phyloP scores from a whole-genome alignment of 129 eudicot genomes.

The Lactuca saligna region DNA sequence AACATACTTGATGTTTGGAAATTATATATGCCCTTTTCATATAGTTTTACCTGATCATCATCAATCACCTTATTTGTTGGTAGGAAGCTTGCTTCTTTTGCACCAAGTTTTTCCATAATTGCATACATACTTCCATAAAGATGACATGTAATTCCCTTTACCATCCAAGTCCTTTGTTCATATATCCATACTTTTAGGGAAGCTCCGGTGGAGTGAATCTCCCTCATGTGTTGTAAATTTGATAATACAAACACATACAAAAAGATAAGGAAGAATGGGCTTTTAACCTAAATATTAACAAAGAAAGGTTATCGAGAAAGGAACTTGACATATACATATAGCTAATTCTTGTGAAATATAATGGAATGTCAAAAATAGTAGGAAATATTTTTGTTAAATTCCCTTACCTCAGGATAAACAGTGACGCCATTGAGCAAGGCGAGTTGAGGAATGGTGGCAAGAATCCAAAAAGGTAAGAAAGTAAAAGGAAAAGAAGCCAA shows the following conservation, averaged over 20 bases:
- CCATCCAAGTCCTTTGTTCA: constrained; percentile 46
- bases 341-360: neutral
- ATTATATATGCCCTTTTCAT: constrained; percentile 43
- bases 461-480: constrained; percentile 33
- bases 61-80: constrained; percentile 52
- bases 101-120: constrained; percentile 36
- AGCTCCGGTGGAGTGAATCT: constrained; percentile 27
- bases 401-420: constrained; percentile 54
- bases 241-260: constrained; percentile 37
- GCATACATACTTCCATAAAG: constrained; percentile 40
- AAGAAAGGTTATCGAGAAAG: neutral
- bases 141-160: constrained; percentile 37
- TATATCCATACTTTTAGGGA: constrained; percentile 25
- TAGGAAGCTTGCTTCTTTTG: constrained; percentile 36
- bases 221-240: constrained; percentile 36
- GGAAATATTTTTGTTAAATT: neutral
- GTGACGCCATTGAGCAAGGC: constrained; percentile 45
- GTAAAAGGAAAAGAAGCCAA: constrained; percentile 22
- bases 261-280: constrained; percentile 30
- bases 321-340: neutral
- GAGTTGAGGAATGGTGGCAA: constrained; percentile 50
- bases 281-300: constrained; percentile 33
- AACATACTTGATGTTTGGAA: constrained; percentile 43
- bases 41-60: constrained; percentile 28
- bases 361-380: neutral